Evolutionary conservation across 1,284 basidiomycete species (phyloP), one percentile per base, ranked within the genome.

Genomic region (Trichosporon inkin): DNA sequence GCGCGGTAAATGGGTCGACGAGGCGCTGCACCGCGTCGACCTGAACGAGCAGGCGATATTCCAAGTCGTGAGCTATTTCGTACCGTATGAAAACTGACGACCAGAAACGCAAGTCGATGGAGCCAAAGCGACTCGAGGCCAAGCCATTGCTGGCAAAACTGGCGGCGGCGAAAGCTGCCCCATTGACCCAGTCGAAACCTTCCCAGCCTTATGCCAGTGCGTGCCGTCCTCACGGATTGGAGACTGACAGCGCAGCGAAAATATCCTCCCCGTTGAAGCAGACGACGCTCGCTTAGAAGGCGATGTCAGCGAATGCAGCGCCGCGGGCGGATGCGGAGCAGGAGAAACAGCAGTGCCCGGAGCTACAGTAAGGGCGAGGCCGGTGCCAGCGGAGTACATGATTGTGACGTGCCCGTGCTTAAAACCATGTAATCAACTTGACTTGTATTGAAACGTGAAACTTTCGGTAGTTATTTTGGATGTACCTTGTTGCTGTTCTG

Each of bases 11-110:
- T 82, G 79, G 44, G 83, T 89, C 2, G 86, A 86, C 8, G 92
- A 94, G 71, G 76, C 79, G 2, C 81, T 79, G 35, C 91, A 86
- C 73, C 70, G 83, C 20, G 83, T 95, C 54, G 84, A 91, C 67
- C 78, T 91, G 2, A 85, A 85, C 22, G 79, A 82, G 44, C 82
- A 86, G 58, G 86, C 86, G 61, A 81, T 89, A 22, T 85, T 87
- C 36, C 83, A 83, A 66, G 89, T 88, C 83, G 89, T 88, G 53
- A 40, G 76, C 64, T 3, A 49, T 16, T 14, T 7, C 11, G 28
- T 47, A n/a, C 51, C 19, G 35, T 19, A 53, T 16, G 35, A 34
- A 20, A 17, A 39, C 53, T 54, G 39, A 56, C 47, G 22, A 16
- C 61, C 8, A 85, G 84, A 79, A 82, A 40, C 80, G 84, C 19